Evolutionary conservation across 1,284 basidiomycete genomes (phyloP), one percentile per base, ranked within the genome.

Genomic region (Boletus austroedulis): DNA sequence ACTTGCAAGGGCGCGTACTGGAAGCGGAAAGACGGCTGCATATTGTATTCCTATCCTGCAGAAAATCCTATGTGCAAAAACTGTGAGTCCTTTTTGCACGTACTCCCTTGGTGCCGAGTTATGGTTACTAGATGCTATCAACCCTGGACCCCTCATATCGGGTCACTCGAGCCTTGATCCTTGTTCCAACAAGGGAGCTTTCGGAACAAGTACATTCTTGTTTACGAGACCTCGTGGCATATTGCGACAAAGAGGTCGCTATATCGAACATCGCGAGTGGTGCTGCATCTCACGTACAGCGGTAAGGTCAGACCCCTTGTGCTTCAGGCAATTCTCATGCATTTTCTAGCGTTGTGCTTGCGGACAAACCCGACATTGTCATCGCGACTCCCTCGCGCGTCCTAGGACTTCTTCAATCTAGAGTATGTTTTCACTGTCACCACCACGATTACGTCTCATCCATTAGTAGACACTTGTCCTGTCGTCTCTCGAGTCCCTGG

Each of bases 1-100:
- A 55, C 83, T 99, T 26, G 96, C 95, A 7, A 83, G 94, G 34
- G 95, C 97, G 5, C 84, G 93, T 38, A 99, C 97, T 2, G 97
- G 97, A 15, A 95, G 92, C 58, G 97, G 97, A 48, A 99, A 99
- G 80, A 99, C 97, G 0, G 92, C 93, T 1, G 95, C 97, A 4
- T 99, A 99, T 73, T 94, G 89, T 62, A 83, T 99, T 6, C 96
- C 97, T 0, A 75, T 95, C 19, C 78, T 94, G 0, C 96, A 99
- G 72, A 95, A 94, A 72, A 87, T 99, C 32, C 70, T 99, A 53
- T 85, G 82, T 62, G 82, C 83, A 6, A 96, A 96, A 82, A 78
- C 77, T 71, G 91, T 90, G 75, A 77, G 88, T 85, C 64, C 67
- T 72, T 69, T 60, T 62, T 63, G 57, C 50, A 41, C 24, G 54